phyloP scores from a whole-genome alignment of 177 flowering plant species.

The Tripterygium wilfordii region DNA sequence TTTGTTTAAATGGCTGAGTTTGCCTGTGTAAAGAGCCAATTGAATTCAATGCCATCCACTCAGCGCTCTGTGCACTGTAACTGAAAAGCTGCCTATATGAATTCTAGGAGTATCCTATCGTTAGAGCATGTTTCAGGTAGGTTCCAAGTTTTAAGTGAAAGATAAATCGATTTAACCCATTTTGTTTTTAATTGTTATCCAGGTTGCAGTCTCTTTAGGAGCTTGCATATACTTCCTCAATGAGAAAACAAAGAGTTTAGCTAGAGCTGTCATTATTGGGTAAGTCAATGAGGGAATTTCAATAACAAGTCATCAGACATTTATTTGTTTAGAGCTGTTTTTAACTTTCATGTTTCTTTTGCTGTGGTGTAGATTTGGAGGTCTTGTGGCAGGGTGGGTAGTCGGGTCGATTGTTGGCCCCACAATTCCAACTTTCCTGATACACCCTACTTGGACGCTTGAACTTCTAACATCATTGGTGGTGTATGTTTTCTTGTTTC shows the following conservation, averaged over 20 bases:
- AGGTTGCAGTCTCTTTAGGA: conserved; percentile 87
- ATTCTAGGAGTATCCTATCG: too few relatives aligned
- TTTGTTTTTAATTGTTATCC: conserved; percentile 13
- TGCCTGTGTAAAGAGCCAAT: too few relatives aligned
- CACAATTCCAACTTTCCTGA: conserved; percentile 50
- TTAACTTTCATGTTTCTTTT: not conserved
- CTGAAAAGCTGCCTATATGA: too few relatives aligned
- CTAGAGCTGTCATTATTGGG: conserved; percentile 78
- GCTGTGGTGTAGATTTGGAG: conserved; percentile 51
- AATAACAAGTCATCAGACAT: too few relatives aligned
- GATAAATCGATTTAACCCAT: too few relatives aligned
- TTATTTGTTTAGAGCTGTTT: conserved; percentile 1
- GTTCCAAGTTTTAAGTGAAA: not conserved
- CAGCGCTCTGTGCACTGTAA: too few relatives aligned
- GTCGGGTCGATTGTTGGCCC: conserved; percentile 77
- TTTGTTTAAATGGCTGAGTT: too few relatives aligned
- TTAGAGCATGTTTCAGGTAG: not conserved
- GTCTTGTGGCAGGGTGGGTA: conserved; percentile 79
- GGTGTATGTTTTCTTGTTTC: conserved; percentile 61
- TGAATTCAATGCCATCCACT: too few relatives aligned
- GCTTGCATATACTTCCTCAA: conserved; percentile 94
- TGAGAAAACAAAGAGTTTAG: conserved; percentile 84
- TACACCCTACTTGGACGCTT: conserved; percentile 83
- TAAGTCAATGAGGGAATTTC: conserved; percentile 30
- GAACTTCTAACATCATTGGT: conserved; percentile 85